Evolutionary conservation across 371 early-diverging fungal species (phyloP).

Genomic region (Mucor indicus): DNA sequence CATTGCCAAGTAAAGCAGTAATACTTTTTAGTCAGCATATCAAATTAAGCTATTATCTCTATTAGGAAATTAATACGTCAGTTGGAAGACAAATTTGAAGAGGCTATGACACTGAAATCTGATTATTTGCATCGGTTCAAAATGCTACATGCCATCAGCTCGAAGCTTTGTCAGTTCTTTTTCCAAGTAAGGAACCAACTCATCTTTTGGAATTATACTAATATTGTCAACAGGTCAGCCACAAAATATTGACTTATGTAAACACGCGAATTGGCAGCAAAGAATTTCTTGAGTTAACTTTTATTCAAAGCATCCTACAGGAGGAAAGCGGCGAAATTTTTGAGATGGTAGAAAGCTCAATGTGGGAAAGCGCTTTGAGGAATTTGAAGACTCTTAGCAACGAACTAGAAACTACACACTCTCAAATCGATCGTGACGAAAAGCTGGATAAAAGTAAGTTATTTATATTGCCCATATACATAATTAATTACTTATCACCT

Average conservation of each 20-base stretch:
- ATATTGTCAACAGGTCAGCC: conserved; percentile 13
- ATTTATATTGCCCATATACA: not conserved
- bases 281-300: conserved; percentile 36
- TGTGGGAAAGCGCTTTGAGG: conserved; percentile 64
- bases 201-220: not conserved
- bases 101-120: conserved; percentile 49
- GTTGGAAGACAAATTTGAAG: conserved; percentile 59
- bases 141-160: conserved; percentile 46
- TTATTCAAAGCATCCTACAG: conserved; percentile 50
- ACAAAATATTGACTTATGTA: conserved; percentile 29
- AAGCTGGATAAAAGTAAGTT: conserved; percentile 50
- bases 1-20: conserved; percentile 53
- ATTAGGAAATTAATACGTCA: conserved; percentile 68
- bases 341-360: conserved; percentile 53
- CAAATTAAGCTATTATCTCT: not conserved
- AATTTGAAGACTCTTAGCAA: conserved; percentile 47
- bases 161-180: conserved; percentile 49
- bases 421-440: conserved; percentile 43
- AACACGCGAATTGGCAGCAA: conserved; percentile 46
- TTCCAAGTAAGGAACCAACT: conserved; percentile 29
- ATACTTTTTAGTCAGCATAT: not conserved
- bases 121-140: conserved; percentile 54
- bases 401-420: conserved; percentile 38
- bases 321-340: conserved; percentile 52
- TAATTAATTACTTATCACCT: not conserved